A percentile compares a stretch with the other conserved stretches of the same genome.
These are phyloP conservation scores for Mycena venus DNA, from an alignment of 768 basidiomycete genomes.

Conservation along the genomic window DNA sequence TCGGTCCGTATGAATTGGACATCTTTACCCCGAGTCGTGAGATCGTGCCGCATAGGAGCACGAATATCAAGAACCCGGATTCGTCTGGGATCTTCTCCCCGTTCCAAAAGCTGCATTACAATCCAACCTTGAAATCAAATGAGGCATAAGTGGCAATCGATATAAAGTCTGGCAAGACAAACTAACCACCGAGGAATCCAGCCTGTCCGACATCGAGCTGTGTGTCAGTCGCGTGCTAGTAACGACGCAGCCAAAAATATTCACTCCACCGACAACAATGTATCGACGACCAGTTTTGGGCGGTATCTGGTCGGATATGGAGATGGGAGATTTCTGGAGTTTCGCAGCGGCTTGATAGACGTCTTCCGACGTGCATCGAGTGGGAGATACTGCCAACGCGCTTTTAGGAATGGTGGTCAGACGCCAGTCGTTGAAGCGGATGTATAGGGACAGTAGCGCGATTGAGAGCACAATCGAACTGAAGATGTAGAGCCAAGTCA, in stretches of 20 bases:
- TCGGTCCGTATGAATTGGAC: constrained; percentile 73
- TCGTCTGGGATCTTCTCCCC: constrained; percentile 76
- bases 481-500: constrained; percentile 18
- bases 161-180: no score
- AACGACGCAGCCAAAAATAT: constrained; percentile 46
- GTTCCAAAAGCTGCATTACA: constrained; percentile 72
- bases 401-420: constrained; percentile 64
- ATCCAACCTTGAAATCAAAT: no score
- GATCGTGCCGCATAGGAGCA: constrained; percentile 68
- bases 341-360: constrained; percentile 53
- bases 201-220: constrained; percentile 57
- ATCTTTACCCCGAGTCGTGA: constrained; percentile 61
- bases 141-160: no score
- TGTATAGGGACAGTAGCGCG: constrained; percentile 47
- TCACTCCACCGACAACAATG: constrained; percentile 82
- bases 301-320: constrained; percentile 63
- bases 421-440: constrained; percentile 66
- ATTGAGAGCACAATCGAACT: neutral
- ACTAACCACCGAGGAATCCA: constrained; percentile 83
- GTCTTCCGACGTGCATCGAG: constrained; percentile 60
- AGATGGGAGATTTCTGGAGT: constrained; percentile 49
- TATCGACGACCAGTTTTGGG: constrained; percentile 81
- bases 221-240: neutral
- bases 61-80: constrained; percentile 80
- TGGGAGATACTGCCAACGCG: constrained; percentile 63